Base-by-base conservation (phyloP, 2,329 filamentous ascomycete genomes). In the Sphaerulina vaccinii region DNA sequence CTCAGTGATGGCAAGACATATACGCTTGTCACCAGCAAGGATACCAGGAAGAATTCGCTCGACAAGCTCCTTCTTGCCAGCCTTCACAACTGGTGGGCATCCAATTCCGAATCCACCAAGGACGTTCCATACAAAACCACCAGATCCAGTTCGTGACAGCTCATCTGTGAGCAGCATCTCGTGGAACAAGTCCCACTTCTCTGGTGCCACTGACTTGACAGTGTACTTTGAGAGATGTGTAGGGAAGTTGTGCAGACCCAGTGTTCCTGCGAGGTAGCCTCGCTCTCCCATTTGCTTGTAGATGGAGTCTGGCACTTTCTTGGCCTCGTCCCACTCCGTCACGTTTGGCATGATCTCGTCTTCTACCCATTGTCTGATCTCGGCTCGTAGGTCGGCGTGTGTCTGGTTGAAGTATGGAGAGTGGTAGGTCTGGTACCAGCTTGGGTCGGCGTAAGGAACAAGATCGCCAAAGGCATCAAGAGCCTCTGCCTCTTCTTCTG, bases 161-260 rank as follows among this genome's bases (percentile, higher is more conserved):
- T 99, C 93, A 63, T 99, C 93, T 1, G 92, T 97, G 54, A 99
- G 70, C 38, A 97, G 80, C 82, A 97, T 81, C 79, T 99, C 93
- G 74, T 99, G 93, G 84, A 97, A 99, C 38, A 95, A 82, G 75
- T 99, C 93, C 92, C 92, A 99, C 70, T 93, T 86, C 74, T 96
- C 90, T 0, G 88, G 77, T 0, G 86, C 73, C 10, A 99, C 93
- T 42, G 84, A 86, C 74, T 87, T 83, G 63, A 96, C 82, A 5
- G 79, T 76, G 67, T 86, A 81, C 36, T 84, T 76, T 18, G 84
- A 84, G 67, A 92, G 85, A 62, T 95, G 75, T 54, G 79, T 81
- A 11, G 89, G 90, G 75, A 88, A 97, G 3, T 64, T 58, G 67
- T 87, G 79, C 56, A 89, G 81, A 59, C 92, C 93, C 58, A 99